Evolutionary conservation across 139 green algal genomes (phyloP), one percentile per base, ranked within the genome.

Genomic region (Tetradesmus lagerheimii): DNA sequence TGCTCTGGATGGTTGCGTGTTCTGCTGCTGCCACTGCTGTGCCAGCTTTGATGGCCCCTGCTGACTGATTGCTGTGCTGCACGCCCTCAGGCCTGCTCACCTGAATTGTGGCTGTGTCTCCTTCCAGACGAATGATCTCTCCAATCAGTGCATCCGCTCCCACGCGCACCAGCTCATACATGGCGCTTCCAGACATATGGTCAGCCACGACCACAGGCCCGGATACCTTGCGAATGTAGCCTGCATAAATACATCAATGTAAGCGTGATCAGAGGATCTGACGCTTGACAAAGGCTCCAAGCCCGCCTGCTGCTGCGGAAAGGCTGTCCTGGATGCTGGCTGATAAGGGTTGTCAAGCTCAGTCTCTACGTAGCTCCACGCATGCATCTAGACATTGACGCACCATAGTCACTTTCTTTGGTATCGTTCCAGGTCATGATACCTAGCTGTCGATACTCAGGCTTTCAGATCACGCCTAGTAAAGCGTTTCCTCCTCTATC

Each of bases 141-240:
- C 98, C 98, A 89, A 99, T 99, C 67, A 99, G 95, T 38, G 97
- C 95, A 86, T 99, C 96, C 12, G 93, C 75, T 23, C 98, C 98
- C 39, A 99, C 98, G 39, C 98, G 96, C 29, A 99, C 97, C 35
- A 99, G 96, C 95, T 99, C 98, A 93, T 99, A 99, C 98, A 99
- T 99, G 27, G 98, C 98, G 34, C 96, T 94, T 20, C 98, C 98
- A 80, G 91, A 92, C 98, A 99, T 99, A 85, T 96, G 95, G 67
- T 97, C 94, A 35, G 98, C 98, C 75, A 99, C 94, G 18, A 99
- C 98, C 82, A 99, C 98, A 79, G 98, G 98, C 3, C 98, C 98
- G 6, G 98, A 99, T 12, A 99, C 98, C 92, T 98, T 98, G 43
- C 94, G 94, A 57, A 99, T 95, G 88, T 95, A 96, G 41, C 57